phyloP scores from a whole-genome alignment of 257 asterid genomes.

The Solanum chaucha region DNA sequence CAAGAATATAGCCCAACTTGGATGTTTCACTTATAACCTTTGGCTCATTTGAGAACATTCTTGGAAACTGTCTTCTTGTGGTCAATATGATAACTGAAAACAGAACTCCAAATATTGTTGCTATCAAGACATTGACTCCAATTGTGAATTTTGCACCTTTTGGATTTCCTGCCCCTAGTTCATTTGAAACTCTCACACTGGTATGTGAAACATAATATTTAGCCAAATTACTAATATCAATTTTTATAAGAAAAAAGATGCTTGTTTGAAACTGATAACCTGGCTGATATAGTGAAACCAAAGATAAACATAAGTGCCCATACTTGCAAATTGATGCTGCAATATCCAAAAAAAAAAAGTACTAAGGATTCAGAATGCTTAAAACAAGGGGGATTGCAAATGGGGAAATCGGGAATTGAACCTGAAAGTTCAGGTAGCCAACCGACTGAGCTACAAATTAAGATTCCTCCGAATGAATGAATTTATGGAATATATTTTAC shows the following conservation, averaged over 20 bases:
- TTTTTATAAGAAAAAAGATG: neutral
- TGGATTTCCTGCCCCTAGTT: slow-evolving; percentile 29
- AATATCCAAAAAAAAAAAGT: neutral
- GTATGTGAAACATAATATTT: neutral
- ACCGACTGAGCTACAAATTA: neutral
- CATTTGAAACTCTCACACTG: slow-evolving; percentile 38
- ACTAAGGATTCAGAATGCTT: neutral
- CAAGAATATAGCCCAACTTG: slow-evolving; percentile 18
- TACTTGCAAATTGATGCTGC: slow-evolving; percentile 23
- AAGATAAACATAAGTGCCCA: slow-evolving; percentile 28
- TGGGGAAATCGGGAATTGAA: neutral
- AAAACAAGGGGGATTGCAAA: neutral
- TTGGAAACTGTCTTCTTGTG: slow-evolving; percentile 13
- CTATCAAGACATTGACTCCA: slow-evolving; percentile 11
- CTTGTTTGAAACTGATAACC: slow-evolving; percentile 4
- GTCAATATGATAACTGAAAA: slow-evolving; percentile 11
- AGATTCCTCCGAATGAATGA: neutral
- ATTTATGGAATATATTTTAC: slow-evolving; percentile 8
- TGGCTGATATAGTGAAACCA: slow-evolving; percentile 27
- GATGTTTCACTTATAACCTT: slow-evolving; percentile 11
- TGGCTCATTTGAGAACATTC: slow-evolving; percentile 10
- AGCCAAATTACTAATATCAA: neutral
- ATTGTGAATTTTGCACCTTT: slow-evolving; percentile 22
- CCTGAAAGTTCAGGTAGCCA: neutral
- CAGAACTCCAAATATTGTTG: slow-evolving; percentile 13